These are phyloP conservation scores for Gastrodia elata DNA, from an alignment of 106 monocot species.

Conservation along the genomic window DNA sequence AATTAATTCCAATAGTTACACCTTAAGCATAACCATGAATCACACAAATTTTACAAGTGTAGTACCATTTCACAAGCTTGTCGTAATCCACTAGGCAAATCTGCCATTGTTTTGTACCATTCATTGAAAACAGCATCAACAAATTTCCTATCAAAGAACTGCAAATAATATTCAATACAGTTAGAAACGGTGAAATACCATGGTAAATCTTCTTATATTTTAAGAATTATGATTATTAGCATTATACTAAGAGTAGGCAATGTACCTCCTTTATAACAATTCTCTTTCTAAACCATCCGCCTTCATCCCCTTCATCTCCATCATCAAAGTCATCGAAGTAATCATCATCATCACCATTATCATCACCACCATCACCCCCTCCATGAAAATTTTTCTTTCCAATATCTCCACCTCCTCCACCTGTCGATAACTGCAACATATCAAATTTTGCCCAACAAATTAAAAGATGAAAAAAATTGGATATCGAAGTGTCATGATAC, in stretches of 20 bases:
- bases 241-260: neutral
- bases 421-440: slow-evolving; percentile 52
- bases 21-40: neutral
- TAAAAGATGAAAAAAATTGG: neutral
- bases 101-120: slow-evolving; percentile 85
- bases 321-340: slow-evolving; percentile 99
- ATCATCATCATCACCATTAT: slow-evolving; percentile 98
- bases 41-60: neutral
- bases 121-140: slow-evolving; percentile 94
- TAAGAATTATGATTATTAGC: neutral
- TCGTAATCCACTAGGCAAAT: slow-evolving; percentile 81
- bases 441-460: neutral
- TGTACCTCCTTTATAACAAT: slow-evolving; percentile 78
- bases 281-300: slow-evolving; percentile 77
- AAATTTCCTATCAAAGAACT: slow-evolving; percentile 92
- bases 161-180: neutral
- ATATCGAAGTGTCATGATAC: neutral
- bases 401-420: slow-evolving; percentile 97
- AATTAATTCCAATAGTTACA: slow-evolving; percentile 5
- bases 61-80: slow-evolving; percentile 98
- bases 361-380: slow-evolving; percentile 98
- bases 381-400: slow-evolving; percentile 95
- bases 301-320: slow-evolving; percentile 88
- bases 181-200: neutral
- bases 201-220: neutral